A percentile compares a stretch with the other conserved stretches of the same genome.
Conservation (phyloP, 768 basidiomycete species). For the Phlebiopsis gigantea region DNA sequence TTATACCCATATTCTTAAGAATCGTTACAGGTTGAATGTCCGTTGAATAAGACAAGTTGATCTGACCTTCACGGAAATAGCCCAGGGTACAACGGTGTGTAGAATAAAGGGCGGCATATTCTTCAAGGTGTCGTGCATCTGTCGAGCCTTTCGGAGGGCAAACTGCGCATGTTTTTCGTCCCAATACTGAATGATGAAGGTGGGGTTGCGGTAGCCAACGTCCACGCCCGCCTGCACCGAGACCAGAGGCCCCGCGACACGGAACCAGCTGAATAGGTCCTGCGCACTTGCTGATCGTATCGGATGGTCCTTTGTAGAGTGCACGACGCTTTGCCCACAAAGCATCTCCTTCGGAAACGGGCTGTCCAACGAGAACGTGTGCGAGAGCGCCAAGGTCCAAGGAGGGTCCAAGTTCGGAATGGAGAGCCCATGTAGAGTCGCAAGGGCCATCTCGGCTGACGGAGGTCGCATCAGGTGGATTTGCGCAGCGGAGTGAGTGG, state of each 20-base stretch:
- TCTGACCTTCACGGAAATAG: too few relatives aligned
- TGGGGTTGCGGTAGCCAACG: neutral
- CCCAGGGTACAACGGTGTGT: too few relatives aligned
- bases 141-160: neutral
- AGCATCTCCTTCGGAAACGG: neutral
- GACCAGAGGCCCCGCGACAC: constrained; percentile 3
- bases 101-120: neutral
- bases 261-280: constrained; percentile 4
- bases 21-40: too few relatives aligned
- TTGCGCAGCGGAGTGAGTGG: neutral
- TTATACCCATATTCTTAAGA: too few relatives aligned
- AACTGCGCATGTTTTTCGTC: constrained; percentile 3
- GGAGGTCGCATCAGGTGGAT: neutral
- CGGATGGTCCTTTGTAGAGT: neutral
- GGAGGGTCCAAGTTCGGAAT: neutral
- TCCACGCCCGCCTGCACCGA: constrained; percentile 1
- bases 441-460: constrained; percentile 10
- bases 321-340: neutral
- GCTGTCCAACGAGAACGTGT: neutral
- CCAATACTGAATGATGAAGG: constrained; percentile 8
- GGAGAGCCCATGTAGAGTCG: constrained; percentile 1
- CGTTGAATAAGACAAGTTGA: too few relatives aligned
- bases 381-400: neutral
- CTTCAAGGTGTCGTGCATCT: neutral
- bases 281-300: neutral